phyloP scores from a whole-genome alignment of 2,329 filamentous ascomycete species.

The Shiraia bambusicola region DNA sequence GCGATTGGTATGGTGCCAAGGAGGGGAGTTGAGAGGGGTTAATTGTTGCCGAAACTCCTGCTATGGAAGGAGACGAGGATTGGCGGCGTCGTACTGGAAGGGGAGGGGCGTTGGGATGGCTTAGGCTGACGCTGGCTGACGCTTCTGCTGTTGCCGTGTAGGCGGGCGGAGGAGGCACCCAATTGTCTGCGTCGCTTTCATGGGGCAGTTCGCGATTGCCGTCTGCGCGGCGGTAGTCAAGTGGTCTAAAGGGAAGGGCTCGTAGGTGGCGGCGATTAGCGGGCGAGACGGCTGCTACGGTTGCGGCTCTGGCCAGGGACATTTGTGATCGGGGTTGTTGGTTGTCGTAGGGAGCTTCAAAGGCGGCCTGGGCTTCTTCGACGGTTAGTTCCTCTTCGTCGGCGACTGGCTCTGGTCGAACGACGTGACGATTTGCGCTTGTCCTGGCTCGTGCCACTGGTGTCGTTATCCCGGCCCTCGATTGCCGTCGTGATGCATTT shows the following conservation, averaged over 20 bases:
- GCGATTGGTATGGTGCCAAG: slow-evolving; percentile 21
- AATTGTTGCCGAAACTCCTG: slow-evolving; percentile 24
- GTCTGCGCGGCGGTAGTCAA: slow-evolving; percentile 68
- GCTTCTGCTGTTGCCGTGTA: slow-evolving; percentile 65
- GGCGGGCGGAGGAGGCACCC: slow-evolving; percentile 81
- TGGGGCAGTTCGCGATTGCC: slow-evolving; percentile 73
- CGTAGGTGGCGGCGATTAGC: slow-evolving; percentile 68
- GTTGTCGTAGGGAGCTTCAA: slow-evolving; percentile 45
- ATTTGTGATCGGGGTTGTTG: slow-evolving; percentile 44
- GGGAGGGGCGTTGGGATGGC: slow-evolving; percentile 37
- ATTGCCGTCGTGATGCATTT: slow-evolving; percentile 27
- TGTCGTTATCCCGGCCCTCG: slow-evolving; percentile 24
- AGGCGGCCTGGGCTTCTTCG: slow-evolving; percentile 41
- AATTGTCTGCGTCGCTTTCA: slow-evolving; percentile 85
- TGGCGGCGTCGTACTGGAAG: slow-evolving; percentile 13
- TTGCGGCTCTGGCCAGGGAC: slow-evolving; percentile 47
- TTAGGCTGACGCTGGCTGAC: slow-evolving; percentile 41
- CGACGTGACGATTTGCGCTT: slow-evolving; percentile 21
- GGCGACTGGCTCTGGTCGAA: slow-evolving; percentile 18
- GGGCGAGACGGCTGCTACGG: slow-evolving; percentile 64
- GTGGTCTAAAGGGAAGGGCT: slow-evolving; percentile 55
- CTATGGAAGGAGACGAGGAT: slow-evolving; percentile 13
- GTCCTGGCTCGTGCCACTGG: slow-evolving; percentile 36
- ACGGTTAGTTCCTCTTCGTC: slow-evolving; percentile 38
- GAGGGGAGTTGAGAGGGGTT: slow-evolving; percentile 20